A percentile compares a stretch with the other conserved stretches of the same genome.
These are phyloP conservation scores for Miscanthus lutarioriparius DNA, from an alignment of 176 grass and related monocot genomes.

Conservation along the genomic window DNA sequence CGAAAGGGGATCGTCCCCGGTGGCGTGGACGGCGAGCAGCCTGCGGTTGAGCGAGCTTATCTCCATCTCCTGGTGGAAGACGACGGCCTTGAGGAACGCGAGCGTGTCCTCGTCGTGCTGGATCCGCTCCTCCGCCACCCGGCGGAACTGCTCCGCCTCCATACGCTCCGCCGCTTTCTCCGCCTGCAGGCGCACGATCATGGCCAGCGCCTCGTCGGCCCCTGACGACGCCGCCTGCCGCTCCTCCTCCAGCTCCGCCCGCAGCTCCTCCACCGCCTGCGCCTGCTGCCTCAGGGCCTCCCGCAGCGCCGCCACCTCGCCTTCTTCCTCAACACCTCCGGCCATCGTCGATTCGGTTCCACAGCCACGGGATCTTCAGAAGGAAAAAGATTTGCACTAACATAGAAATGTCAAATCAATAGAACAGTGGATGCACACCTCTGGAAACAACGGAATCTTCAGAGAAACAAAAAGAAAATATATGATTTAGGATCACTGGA, in stretches of 20 bases:
- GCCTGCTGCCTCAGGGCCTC: constrained; percentile 59
- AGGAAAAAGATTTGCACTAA: not conserved
- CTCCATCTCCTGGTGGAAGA: constrained; percentile 81
- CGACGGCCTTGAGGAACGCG: constrained; percentile 61
- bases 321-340: constrained; percentile 38
- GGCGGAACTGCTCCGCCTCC: constrained; percentile 67
- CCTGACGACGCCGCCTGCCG: constrained; percentile 66
- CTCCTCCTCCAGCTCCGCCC: constrained; percentile 77
- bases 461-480: not conserved
- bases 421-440: not conserved
- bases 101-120: constrained; percentile 70
- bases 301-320: constrained; percentile 59
- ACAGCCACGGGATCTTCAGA: not conserved
- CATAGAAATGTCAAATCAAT: not conserved
- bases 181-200: constrained; percentile 82
- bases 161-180: constrained; percentile 79
- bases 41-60: constrained; percentile 71
- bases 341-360: constrained; percentile 36
- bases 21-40: constrained; percentile 52
- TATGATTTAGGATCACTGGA: not conserved
- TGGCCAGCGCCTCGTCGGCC: constrained; percentile 70
- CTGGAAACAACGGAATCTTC: not conserved
- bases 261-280: constrained; percentile 50
- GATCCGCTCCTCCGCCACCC: constrained; percentile 80
- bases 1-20: constrained; percentile 12